Base-by-base conservation (phyloP, 805 yeast genomes). In the Saccharomycopsis vini region DNA sequence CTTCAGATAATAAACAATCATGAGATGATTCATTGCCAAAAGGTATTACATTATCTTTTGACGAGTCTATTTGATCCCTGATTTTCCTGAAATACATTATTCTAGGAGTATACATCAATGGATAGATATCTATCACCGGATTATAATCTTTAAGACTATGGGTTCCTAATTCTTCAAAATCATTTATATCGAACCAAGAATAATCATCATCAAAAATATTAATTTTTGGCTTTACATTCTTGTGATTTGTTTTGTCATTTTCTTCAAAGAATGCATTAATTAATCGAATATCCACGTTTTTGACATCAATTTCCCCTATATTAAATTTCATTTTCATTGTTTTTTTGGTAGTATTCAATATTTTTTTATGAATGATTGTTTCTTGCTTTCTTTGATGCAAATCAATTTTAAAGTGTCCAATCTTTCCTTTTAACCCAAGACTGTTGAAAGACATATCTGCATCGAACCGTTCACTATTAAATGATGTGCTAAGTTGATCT, bases 61-160 rank as follows among this genome's bases (percentile, higher is more conserved):
- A 12, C 23, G 21, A 16, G 21, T 66, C 65, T n/a, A n/a, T n/a
- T 2, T 67, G 71, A 48, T 72, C 68, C 41, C 68, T 69, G 2
- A 86, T 77, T 50, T 81, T 77, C 39, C 90, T 69, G 49, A 73
- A 63, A 57, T 85, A 89, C 2, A 80, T 67, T 56, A 88, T 80
- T 36, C 75, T 64, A 4, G 90, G 84, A 0, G 94, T 68, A 58
- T 64, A 77, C 52, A 85, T 54, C 49, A 88, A 61, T 2, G 95
- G 90, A 35, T 64, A 55, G 2, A 81, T 72, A 12, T 61, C 64
- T 38, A 86, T 66, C 10, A 53, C 35, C 46, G 79, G 66, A 3
- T 60, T 54, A 40, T 59, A 58, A 1, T 60, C 57, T 7, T 57
- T 55, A 5, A 71, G 47, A 3, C 69, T 54, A 0, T 74, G 64